Base-by-base conservation (phyloP, 2,329 filamentous ascomycete species). In the Celoporthe dispersa region DNA sequence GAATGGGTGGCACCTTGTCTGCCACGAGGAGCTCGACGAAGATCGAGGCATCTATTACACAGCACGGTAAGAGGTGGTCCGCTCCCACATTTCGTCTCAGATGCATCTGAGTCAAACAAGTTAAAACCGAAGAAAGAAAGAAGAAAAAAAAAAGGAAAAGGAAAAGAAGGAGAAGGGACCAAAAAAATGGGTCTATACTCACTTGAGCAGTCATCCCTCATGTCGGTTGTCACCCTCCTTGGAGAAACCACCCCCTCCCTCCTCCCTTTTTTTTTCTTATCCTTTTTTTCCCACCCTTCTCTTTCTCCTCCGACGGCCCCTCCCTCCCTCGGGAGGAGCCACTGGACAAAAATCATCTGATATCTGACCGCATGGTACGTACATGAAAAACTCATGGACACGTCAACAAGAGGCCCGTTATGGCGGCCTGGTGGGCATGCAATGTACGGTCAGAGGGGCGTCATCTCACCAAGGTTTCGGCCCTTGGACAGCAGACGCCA, bases 351-450 rank as follows among this genome's bases (percentile, higher is more conserved):
- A 44, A 70, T 70, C 68, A 70, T 70, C 64, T 70, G 68, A 66
- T 71, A 68, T 71, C 70, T 70, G 70, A 70, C 68, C 69, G 70
- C 70, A 71, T 71, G n/a, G 64, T 64, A 66, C 67, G 60, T 69
- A 70, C 68, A 70, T 70, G n/a, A 64, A 69, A 66, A 65, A 70
- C 28, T n/a, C 68, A 61, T 51, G 68, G 64, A 72, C 70, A 72
- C 70, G 70, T 72, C 70, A 72, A 72, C 70, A 41, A 51, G 68
- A 37, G 70, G 70, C 70, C 70, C 65, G 65, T 72, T 72, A 64
- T 72, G 44, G 68, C 69, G 70, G 68, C 70, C 70, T 59, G 60
- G 61, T 67, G 68, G 63, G 48, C 44, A 48, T 48, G 44, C 44
- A 48, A 37, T 55, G 65, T 70, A 64, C 57, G 25, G 68, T 44